A percentile compares a stretch with the other conserved stretches of the same genome.
Evolutionary conservation across 2,329 filamentous ascomycete species (phyloP).

Genomic region (Trichoderma atroviride): DNA sequence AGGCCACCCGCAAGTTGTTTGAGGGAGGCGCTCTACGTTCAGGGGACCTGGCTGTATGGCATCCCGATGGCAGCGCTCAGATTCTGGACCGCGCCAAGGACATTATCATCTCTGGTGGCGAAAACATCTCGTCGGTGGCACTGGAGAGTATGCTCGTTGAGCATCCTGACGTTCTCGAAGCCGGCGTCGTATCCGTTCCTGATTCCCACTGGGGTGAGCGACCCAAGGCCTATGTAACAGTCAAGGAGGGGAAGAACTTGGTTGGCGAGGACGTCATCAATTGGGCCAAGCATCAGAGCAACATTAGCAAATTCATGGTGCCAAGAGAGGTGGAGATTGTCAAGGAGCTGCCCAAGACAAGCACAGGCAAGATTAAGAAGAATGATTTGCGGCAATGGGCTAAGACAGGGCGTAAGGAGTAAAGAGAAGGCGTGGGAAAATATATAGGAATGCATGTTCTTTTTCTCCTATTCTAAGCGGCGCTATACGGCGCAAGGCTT

Average conservation of each 20-base stretch:
- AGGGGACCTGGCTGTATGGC: constrained; percentile 91
- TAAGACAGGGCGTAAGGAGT: constrained; percentile 34
- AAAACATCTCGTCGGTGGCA: constrained; percentile 95
- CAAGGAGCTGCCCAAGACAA: constrained; percentile 90
- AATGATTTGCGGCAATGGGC: constrained; percentile 89
- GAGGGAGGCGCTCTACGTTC: constrained; percentile 84
- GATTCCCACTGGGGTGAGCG: constrained; percentile 94
- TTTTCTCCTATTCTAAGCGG: neutral
- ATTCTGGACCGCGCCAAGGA: constrained; percentile 95
- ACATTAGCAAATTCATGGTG: constrained; percentile 90
- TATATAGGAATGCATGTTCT: neutral
- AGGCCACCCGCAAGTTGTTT: constrained; percentile 85
- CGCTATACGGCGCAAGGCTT: neutral
- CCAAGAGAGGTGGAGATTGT: constrained; percentile 75
- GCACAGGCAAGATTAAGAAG: constrained; percentile 96
- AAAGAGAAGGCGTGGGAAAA: neutral
- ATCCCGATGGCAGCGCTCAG: constrained; percentile 86
- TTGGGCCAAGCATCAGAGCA: constrained; percentile 81
- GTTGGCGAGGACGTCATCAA: constrained; percentile 67
- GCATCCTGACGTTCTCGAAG: constrained; percentile 88
- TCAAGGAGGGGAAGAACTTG: constrained; percentile 63
- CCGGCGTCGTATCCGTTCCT: constrained; percentile 82
- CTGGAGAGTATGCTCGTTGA: constrained; percentile 87
- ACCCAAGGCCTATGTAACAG: constrained; percentile 91
- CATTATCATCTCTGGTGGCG: constrained; percentile 96